These are phyloP conservation scores for Yarrowia sp. DNA, from an alignment of 805 yeast genomes.

Conservation along the genomic window DNA sequence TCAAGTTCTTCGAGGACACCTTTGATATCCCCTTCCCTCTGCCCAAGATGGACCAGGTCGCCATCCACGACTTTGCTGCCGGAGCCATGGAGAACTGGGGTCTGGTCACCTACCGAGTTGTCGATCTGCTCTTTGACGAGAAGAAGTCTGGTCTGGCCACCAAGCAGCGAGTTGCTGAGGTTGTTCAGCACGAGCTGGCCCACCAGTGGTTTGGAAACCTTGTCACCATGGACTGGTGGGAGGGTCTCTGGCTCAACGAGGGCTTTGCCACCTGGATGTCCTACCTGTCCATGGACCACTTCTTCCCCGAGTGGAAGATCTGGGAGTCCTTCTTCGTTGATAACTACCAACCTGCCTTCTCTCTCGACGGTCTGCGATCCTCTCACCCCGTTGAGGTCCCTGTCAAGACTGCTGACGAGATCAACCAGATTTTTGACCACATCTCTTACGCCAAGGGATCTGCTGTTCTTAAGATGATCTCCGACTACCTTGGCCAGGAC, in stretches of 20 bases:
- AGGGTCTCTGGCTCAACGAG: slow-evolving; percentile 87
- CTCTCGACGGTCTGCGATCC: slow-evolving; percentile 70
- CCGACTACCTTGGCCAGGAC: slow-evolving; percentile 72
- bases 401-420: slow-evolving; percentile 77
- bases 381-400: slow-evolving; percentile 87
- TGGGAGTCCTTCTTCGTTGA: slow-evolving; percentile 80
- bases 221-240: slow-evolving; percentile 95
- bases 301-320: slow-evolving; percentile 83
- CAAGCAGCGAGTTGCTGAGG: slow-evolving; percentile 79
- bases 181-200: slow-evolving; percentile 84
- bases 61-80: slow-evolving; percentile 79
- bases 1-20: slow-evolving; percentile 68
- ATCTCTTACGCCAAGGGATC: slow-evolving; percentile 86
- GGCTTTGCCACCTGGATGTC: slow-evolving; percentile 92
- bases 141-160: slow-evolving; percentile 64
- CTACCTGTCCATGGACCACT: slow-evolving; percentile 68
- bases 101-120: slow-evolving; percentile 69
- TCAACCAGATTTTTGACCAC: slow-evolving; percentile 81
- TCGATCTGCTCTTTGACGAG: slow-evolving; percentile 71
- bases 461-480: slow-evolving; percentile 76
- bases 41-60: slow-evolving; percentile 80
- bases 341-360: slow-evolving; percentile 74
- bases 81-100: slow-evolving; percentile 97
- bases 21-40: slow-evolving; percentile 78
- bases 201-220: slow-evolving; percentile 93